phyloP scores from a whole-genome alignment of 176 grass and related monocot genomes.

The Triticum timopheevii region DNA sequence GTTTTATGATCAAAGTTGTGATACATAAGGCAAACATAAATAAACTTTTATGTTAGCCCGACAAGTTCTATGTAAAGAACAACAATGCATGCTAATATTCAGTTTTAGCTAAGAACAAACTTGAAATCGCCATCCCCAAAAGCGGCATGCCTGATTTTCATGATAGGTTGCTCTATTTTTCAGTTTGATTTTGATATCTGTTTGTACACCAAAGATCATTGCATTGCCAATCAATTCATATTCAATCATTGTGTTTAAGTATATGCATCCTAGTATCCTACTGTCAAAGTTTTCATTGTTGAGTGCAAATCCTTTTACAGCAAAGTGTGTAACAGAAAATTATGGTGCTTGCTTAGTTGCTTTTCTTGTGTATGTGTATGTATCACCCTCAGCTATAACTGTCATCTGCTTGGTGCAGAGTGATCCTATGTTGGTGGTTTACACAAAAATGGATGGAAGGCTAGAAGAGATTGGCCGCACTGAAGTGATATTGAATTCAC shows the following conservation, averaged over 20 bases:
- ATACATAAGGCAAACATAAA: not conserved
- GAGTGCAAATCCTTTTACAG: not conserved
- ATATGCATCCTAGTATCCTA: not conserved
- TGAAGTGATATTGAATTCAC: constrained; percentile 82
- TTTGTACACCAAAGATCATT: not conserved
- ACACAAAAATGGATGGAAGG: constrained; percentile 57
- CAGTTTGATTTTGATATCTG: not conserved
- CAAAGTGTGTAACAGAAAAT: not conserved
- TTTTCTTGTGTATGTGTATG: not conserved
- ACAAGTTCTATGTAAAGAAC: not conserved
- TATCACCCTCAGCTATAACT: constrained; percentile 3
- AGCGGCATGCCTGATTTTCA: not conserved
- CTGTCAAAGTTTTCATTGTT: constrained; percentile 1
- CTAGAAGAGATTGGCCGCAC: constrained; percentile 93
- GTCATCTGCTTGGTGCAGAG: constrained; percentile 52
- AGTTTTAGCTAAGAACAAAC: not conserved
- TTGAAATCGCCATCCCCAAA: not conserved
- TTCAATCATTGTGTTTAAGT: not conserved
- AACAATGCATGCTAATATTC: not conserved
- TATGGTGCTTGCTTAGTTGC: not conserved
- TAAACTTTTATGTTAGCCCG: not conserved
- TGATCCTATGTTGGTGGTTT: constrained; percentile 88
- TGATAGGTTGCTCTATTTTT: not conserved
- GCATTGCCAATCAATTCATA: not conserved
- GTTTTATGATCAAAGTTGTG: not conserved